phyloP scores from a whole-genome alignment of 2,329 filamentous ascomycete species.

The Xylariomycetidae sp. region DNA sequence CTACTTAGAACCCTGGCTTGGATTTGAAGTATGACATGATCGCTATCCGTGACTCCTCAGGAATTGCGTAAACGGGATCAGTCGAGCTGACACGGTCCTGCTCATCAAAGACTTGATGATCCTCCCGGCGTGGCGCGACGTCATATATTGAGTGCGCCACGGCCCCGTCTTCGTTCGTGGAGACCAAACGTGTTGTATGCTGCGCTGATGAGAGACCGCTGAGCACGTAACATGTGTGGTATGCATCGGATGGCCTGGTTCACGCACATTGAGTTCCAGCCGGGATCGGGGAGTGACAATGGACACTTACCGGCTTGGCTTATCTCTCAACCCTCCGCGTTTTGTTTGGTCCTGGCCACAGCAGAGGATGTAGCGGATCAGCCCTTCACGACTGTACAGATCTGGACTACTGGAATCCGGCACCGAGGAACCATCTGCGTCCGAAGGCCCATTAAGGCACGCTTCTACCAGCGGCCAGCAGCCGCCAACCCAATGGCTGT shows the following conservation, averaged over 20 bases:
- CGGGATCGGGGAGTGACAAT: too few species aligned
- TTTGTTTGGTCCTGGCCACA: constrained; percentile 72
- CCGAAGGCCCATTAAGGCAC: constrained; percentile 52
- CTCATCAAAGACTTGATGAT: constrained; percentile 62
- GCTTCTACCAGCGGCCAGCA: constrained; percentile 92
- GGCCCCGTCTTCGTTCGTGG: constrained; percentile 33
- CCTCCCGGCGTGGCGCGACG: constrained; percentile 42
- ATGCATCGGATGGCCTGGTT: constrained; percentile 68
- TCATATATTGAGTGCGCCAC: constrained; percentile 34
- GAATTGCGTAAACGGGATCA: constrained; percentile 83
- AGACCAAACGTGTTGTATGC: constrained; percentile 45
- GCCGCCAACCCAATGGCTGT: constrained; percentile 94
- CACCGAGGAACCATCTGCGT: constrained; percentile 14
- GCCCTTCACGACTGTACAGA: constrained; percentile 70
- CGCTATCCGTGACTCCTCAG: constrained; percentile 59
- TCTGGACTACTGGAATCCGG: constrained; percentile 22
- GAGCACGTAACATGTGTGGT: constrained; percentile 90
- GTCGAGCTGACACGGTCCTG: constrained; percentile 62
- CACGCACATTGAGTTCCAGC: too few species aligned
- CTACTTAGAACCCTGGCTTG: constrained; percentile 47
- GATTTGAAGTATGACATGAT: constrained; percentile 60
- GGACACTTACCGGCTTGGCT: constrained; percentile 73
- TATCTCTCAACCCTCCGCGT: constrained; percentile 82
- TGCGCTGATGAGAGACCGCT: constrained; percentile 79
- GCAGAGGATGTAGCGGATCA: constrained; percentile 82